Evolutionary conservation across 106 monocot species (phyloP).

Genomic region (Alisma plantagoaquatica): DNA sequence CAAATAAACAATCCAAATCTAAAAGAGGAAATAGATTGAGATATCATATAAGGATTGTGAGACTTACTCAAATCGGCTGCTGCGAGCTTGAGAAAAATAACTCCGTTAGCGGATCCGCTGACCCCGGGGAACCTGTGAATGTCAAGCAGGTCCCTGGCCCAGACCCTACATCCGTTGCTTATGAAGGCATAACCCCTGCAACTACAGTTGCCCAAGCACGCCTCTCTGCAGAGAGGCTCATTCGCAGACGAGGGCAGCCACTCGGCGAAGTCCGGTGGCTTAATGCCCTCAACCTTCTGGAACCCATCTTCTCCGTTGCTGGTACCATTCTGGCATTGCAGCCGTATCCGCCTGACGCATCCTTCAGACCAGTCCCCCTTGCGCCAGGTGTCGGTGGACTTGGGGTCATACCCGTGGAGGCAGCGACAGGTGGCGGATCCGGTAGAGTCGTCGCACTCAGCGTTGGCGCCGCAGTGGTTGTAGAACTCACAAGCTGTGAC

Average conservation of each 20-base stretch:
- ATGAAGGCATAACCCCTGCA: too few species aligned
- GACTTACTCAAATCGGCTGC: too few species aligned
- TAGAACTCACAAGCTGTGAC: constrained; percentile 4
- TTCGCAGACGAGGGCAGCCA: neutral
- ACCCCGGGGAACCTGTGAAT: too few species aligned
- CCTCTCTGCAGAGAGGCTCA: neutral
- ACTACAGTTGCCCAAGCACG: neutral
- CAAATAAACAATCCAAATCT: too few species aligned
- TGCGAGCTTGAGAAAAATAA: too few species aligned
- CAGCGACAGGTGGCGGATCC: neutral
- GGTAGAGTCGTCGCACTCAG: neutral
- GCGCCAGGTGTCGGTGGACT: neutral
- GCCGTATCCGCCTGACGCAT: neutral
- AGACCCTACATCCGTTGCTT: too few species aligned
- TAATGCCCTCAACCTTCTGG: neutral
- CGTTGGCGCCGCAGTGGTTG: constrained; percentile 3
- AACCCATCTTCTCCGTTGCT: neutral
- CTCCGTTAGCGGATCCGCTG: too few species aligned
- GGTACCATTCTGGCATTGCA: neutral
- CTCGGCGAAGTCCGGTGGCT: neutral
- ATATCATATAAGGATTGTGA: too few species aligned
- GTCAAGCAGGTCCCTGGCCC: too few species aligned
- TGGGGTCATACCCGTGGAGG: neutral
- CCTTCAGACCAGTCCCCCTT: neutral
- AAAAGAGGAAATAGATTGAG: neutral